phyloP scores from a whole-genome alignment of 108 stramenopile genomes.

The Bacterosira constricta region DNA sequence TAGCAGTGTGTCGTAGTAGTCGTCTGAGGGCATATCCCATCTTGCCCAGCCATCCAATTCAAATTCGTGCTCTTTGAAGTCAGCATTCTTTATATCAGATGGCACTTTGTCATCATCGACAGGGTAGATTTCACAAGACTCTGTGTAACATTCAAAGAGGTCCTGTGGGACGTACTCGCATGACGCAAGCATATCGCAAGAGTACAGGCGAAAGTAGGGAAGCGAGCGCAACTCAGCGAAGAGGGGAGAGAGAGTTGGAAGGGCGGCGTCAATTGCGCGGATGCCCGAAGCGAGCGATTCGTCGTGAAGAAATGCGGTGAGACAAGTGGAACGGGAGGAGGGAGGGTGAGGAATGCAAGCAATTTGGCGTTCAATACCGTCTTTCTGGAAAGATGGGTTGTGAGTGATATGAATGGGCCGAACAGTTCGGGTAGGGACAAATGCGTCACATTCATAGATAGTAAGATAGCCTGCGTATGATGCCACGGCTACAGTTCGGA shows the following conservation, averaged over 20 bases:
- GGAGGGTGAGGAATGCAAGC: neutral
- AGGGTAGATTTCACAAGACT: constrained; percentile 91
- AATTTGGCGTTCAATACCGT: no score
- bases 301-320: constrained; percentile 35
- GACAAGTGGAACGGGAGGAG: neutral
- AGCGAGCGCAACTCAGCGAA: constrained; percentile 54
- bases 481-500: neutral
- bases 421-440: neutral
- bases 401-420: no score
- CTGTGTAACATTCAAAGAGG: constrained; percentile 85
- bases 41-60: constrained; percentile 90
- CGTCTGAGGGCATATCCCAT: constrained; percentile 91
- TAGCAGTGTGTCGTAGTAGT: constrained; percentile 83
- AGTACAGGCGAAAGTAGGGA: constrained; percentile 79
- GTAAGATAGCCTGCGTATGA: neutral
- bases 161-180: constrained; percentile 93
- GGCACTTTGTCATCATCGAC: constrained; percentile 88
- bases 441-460: neutral
- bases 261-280: constrained; percentile 60
- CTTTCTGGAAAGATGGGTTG: no score
- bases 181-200: constrained; percentile 84
- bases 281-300: constrained; percentile 70
- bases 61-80: constrained; percentile 68
- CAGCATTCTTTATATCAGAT: constrained; percentile 38
- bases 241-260: constrained; percentile 50